Evolutionary conservation across 257 asterid genomes (phyloP).

Genomic region (Solanum pinnatisectum): DNA sequence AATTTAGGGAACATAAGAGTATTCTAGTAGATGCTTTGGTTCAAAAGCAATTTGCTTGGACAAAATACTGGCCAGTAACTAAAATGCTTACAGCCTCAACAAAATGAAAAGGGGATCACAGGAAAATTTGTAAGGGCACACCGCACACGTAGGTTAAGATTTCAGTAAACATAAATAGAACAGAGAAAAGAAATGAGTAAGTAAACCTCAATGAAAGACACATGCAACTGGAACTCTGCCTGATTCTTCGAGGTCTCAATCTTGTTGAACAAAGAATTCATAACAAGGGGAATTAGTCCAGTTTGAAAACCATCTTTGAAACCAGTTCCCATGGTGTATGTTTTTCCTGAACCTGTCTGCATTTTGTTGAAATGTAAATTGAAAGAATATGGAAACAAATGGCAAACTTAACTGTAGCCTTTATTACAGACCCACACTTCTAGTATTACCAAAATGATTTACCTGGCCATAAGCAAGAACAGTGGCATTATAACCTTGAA

Average conservation of each 20-base stretch:
- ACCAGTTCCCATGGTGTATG: constrained; percentile 95
- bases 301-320: constrained; percentile 71
- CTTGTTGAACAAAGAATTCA: constrained; percentile 80
- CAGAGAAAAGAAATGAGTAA: not conserved
- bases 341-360: constrained; percentile 99
- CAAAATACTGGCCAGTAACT: not conserved
- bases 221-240: constrained; percentile 84
- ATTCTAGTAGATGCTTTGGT: not conserved
- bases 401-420: not conserved
- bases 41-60: not conserved
- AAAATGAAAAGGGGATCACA: not conserved
- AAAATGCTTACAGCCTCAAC: not conserved
- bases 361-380: constrained; percentile 9
- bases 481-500: constrained; percentile 98
- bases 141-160: not conserved
- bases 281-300: constrained; percentile 86
- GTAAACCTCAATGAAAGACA: constrained; percentile 90
- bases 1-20: not conserved
- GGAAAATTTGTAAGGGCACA: not conserved
- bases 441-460: not conserved
- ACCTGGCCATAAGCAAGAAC: constrained; percentile 99
- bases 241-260: constrained; percentile 74
- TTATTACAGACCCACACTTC: not conserved
- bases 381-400: not conserved
- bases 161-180: not conserved